These are phyloP conservation scores for Penicillium verrucosum DNA, from an alignment of 2,329 filamentous ascomycete species.

Conservation along the genomic window DNA sequence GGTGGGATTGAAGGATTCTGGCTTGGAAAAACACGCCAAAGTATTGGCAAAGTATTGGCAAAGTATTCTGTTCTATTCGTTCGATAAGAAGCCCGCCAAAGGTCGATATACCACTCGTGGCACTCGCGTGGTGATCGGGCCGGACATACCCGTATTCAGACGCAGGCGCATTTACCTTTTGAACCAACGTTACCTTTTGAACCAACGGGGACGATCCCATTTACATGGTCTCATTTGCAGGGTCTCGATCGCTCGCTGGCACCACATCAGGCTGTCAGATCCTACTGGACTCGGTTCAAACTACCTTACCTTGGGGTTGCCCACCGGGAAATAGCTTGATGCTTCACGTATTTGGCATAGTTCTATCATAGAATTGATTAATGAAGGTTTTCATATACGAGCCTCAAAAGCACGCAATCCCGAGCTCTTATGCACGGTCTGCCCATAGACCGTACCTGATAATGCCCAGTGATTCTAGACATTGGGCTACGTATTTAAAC, in stretches of 20 bases:
- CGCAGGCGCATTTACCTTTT: background rate
- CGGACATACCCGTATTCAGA: conserved; percentile 9
- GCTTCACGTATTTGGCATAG: background rate
- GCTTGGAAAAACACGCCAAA: conserved; percentile 10
- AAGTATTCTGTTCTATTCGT: conserved; percentile 8
- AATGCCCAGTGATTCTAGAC: background rate
- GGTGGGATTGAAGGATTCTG: conserved; percentile 6
- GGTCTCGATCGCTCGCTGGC: conserved; percentile 15
- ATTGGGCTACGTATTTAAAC: background rate
- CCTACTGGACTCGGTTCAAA: conserved; percentile 1
- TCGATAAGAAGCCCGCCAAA: conserved; percentile 8
- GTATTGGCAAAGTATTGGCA: background rate
- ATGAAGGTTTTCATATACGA: background rate
- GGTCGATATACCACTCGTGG: conserved; percentile 5
- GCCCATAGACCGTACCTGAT: background rate
- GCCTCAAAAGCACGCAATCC: conserved; percentile 1
- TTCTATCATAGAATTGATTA: background rate
- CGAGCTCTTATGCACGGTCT: background rate
- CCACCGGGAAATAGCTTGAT: background rate
- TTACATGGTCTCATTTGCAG: background rate
- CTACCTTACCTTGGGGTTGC: conserved; percentile 2
- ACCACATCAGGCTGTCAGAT: conserved; percentile 11
- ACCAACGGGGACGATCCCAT: background rate
- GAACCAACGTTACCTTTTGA: background rate
- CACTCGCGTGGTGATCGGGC: conserved; percentile 6